phyloP scores from a whole-genome alignment of 2,329 filamentous ascomycete genomes.

The Trichophyton rubrum region DNA sequence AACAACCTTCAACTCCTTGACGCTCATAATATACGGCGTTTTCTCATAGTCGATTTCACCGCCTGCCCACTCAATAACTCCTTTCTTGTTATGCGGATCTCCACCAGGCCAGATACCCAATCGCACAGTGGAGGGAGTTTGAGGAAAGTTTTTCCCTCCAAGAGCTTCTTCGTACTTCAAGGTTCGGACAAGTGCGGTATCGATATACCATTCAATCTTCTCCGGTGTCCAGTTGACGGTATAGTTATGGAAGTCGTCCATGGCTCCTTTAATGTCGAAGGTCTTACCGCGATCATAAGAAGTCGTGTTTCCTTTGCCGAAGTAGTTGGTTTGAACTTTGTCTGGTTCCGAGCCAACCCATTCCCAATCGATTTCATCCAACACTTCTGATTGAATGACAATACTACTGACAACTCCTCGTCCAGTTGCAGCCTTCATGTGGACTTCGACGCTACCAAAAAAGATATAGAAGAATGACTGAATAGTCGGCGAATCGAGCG shows the following conservation, averaged over 20 bases:
- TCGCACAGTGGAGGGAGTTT: slow-evolving; percentile 61
- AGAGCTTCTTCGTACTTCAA: slow-evolving; percentile 53
- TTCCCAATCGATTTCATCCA: slow-evolving; percentile 91
- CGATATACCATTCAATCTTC: slow-evolving; percentile 51
- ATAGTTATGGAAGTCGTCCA: slow-evolving; percentile 34
- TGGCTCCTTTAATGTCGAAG: slow-evolving; percentile 51
- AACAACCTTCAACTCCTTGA: slow-evolving; percentile 47
- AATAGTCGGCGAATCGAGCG: slow-evolving; percentile 77
- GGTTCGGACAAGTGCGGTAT: slow-evolving; percentile 49
- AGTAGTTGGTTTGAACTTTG: slow-evolving; percentile 73
- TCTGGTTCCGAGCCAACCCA: slow-evolving; percentile 25
- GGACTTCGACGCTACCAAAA: slow-evolving; percentile 82
- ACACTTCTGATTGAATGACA: slow-evolving; percentile 80
- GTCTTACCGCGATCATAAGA: slow-evolving; percentile 76
- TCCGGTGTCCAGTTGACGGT: slow-evolving; percentile 54
- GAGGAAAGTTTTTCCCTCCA: slow-evolving; percentile 52
- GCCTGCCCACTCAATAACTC: slow-evolving; percentile 14
- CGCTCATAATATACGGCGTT: slow-evolving; percentile 61
- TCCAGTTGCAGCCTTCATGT: slow-evolving; percentile 73
- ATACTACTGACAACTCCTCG: slow-evolving; percentile 84
- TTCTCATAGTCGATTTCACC: slow-evolving; percentile 19
- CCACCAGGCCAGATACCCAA: slow-evolving; percentile 60
- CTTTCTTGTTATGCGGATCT: slow-evolving; percentile 24
- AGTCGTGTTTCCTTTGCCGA: slow-evolving; percentile 82
- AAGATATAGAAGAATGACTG: slow-evolving; percentile 92